Conservation (phyloP, 1,284 basidiomycete genomes). For the Anthracocystis walkeri region DNA sequence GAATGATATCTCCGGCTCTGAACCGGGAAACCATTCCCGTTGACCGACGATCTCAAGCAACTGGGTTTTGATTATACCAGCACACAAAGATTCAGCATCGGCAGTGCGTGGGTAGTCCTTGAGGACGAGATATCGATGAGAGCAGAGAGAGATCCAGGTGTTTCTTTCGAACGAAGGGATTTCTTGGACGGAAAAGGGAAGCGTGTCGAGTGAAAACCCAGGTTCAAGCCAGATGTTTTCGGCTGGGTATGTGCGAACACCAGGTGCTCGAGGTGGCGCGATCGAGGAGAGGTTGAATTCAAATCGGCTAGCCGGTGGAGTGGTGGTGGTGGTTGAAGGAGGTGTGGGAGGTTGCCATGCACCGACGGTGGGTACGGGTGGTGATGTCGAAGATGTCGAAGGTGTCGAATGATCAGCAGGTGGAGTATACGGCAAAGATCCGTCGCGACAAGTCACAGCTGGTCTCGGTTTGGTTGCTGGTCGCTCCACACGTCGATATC, state of each 20-base stretch:
- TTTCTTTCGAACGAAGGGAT: conserved; percentile 9
- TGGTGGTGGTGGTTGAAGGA: neutral
- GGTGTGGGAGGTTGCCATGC: conserved; percentile 1
- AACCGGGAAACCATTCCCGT: neutral
- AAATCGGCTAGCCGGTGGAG: neutral
- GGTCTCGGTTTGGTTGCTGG: no score
- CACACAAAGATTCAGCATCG: neutral
- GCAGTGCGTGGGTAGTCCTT: neutral
- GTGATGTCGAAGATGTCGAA: no score
- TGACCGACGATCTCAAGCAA: neutral
- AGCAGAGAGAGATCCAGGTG: conserved; percentile 5
- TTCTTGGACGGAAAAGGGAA: conserved; percentile 4
- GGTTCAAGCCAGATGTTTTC: neutral
- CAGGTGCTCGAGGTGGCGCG: neutral
- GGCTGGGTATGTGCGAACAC: neutral
- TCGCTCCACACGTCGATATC: no score
- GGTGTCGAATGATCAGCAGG: no score
- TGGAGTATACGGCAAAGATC: no score
- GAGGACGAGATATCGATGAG: conserved; percentile 9
- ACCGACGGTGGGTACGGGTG: neutral
- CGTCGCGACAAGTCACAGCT: no score
- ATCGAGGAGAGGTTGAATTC: neutral
- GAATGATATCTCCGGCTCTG: conserved; percentile 8
- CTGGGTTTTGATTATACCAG: neutral
- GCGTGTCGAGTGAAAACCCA: neutral